These are phyloP conservation scores for Adansonia digitata DNA, from an alignment of 345 rosid species.

Conservation along the genomic window DNA sequence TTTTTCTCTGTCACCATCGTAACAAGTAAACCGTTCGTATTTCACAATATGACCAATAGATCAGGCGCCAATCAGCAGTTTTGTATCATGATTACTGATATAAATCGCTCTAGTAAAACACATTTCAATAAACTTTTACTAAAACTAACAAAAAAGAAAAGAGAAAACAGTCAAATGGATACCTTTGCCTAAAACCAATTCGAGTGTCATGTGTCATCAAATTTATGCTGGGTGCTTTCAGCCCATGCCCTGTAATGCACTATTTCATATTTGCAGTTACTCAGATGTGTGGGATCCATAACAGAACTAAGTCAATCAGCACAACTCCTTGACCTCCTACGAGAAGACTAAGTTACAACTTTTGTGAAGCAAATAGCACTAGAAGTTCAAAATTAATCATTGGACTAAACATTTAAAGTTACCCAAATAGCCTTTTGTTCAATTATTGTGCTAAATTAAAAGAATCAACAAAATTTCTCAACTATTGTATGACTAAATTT, in stretches of 20 bases:
- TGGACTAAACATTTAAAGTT: too few species aligned
- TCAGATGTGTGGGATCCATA: conserved; percentile 10
- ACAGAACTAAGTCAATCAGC: neutral
- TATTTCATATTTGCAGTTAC: conserved; percentile 22
- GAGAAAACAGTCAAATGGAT: conserved; percentile 1
- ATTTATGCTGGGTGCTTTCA: conserved; percentile 71
- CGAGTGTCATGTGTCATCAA: conserved; percentile 84
- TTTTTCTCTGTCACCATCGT: conserved; percentile 60
- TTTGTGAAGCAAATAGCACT: too few species aligned
- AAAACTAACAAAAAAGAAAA: neutral
- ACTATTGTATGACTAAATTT: too few species aligned
- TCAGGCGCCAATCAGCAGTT: neutral
- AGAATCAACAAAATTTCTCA: too few species aligned
- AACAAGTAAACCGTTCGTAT: neutral
- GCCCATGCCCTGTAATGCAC: conserved; percentile 93
- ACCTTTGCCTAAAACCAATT: conserved; percentile 87
- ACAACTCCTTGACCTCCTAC: neutral
- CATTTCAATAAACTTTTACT: neutral
- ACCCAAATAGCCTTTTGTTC: neutral
- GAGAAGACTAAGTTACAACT: neutral
- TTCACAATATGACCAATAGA: neutral
- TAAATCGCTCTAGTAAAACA: neutral
- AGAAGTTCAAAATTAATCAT: too few species aligned
- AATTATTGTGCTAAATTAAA: too few species aligned
- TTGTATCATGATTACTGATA: neutral